Base-by-base conservation (phyloP, 2,329 filamentous ascomycete genomes). In the Penicillium sp. region DNA sequence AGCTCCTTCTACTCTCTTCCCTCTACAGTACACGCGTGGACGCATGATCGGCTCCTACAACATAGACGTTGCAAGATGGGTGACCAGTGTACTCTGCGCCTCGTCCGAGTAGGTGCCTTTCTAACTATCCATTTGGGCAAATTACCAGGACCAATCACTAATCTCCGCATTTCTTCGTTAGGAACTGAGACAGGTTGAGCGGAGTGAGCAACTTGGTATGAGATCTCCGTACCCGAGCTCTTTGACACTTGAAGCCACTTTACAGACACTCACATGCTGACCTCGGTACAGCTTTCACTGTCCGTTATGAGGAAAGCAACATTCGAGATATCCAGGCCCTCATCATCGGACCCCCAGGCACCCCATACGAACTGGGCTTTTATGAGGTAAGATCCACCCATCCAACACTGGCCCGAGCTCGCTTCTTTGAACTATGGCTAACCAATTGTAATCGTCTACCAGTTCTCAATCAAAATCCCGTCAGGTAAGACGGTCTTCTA, bases 301-400 rank as follows among this genome's bases (percentile, higher is more conserved):
- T 97, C 49, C 89, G 90, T 56, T 96, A 90, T 72, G 84, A 89
- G 51, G 94, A 97, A 75, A 83, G 87, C 66, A 92, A 99, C 74
- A 90, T 97, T 60, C 89, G 93, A 55, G 89, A 91, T 72, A 88
- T 97, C 49, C 89, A 87, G 71, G 91, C 93, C 49, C 76, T 97
- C 62, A 93, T 97, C 68, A 86, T 97, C 65, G 94, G 94, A 0
- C 93, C 94, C 25, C 91, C 93, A 63, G 93, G 94, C 67, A 96
- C 93, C 0, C 93, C 93, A 0, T 99, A 99, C 75, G 93, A 97
- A 75, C 97, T 96, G 71, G 94, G 94, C 3, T 97, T 97, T 78
- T 97, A 96, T 71, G 92, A 97, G 83, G 92, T 94, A 74, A 59
- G 81, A 72, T 54, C 66, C 39, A 29, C 10, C 31, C 48, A 33